Evolutionary conservation across 352 stramenopile genomes (phyloP), one percentile per base, ranked within the genome.

Genomic region (Globisporangium barbulae): DNA sequence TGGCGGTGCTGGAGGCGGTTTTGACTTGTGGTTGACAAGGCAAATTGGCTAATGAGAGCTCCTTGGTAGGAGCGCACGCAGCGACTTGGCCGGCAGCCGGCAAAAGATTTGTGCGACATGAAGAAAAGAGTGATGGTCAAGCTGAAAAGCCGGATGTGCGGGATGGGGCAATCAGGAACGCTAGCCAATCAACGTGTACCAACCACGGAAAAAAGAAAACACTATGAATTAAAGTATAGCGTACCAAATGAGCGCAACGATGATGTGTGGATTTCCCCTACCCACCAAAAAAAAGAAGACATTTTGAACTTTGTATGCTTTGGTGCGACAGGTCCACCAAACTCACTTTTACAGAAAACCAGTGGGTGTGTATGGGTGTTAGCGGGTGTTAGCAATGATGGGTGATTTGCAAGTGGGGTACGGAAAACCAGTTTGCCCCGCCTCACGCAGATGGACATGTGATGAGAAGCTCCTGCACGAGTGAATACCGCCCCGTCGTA

Each of bases 11-110:
- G 28, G 35, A 33, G 5, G 53, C 10, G n/a, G 17, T 25, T 62
- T 63, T 54, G 42, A 41, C 57, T 63, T 63, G 57, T 54, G 57
- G n/a, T 53, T 28, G 19, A 44, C 41, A 44, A 54, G 56, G 57
- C 42, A 63, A 63, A 54, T 63, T 63, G 57, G 57, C 54, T 44
- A 63, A 63, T 63, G 57, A 63, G 45, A 30, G 22, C 21, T 49
- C 9, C n/a, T 3, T 8, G 28, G n/a, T 13, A 22, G 39, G 21
- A 3, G 49, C 49, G 49, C 28, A 39, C 25, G 48, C 48, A 53
- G 13, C 2, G 25, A 28, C 25, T 28, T 28, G 25, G 25, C 25
- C 25, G 25, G 25, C 25, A 28, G 25, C 2, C 25, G 25, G 25
- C 22, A 28, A 6, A 31, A 9, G n/a, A 31, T 28, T 41, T 52